These are phyloP conservation scores for Nemania diffusa DNA, from an alignment of 2,329 filamentous ascomycete genomes.

Conservation along the genomic window DNA sequence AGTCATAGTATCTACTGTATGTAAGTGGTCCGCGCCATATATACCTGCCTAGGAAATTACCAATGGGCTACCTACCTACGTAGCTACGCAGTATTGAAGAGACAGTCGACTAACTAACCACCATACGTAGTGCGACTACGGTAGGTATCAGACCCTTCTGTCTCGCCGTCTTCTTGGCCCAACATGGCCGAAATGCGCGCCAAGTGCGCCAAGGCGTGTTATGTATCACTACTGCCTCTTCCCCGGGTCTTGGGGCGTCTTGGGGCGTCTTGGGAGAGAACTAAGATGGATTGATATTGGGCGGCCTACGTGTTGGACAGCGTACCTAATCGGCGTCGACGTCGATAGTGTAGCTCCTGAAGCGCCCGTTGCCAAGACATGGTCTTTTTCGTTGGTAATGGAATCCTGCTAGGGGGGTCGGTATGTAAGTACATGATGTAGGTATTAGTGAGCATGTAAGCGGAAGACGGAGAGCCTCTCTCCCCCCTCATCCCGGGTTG, in stretches of 20 bases:
- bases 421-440: too few species aligned
- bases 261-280: conserved; percentile 27
- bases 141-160: conserved; percentile 30
- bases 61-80: neutral
- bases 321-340: conserved; percentile 27
- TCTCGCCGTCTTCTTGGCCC: conserved; percentile 36
- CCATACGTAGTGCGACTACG: too few species aligned
- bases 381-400: conserved; percentile 29
- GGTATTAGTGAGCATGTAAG: conserved; percentile 19
- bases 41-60: conserved; percentile 11
- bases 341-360: conserved; percentile 4
- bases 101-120: too few species aligned
- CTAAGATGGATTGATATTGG: conserved; percentile 1
- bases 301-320: conserved; percentile 28
- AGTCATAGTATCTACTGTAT: neutral
- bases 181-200: conserved; percentile 40
- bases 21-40: neutral
- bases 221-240: conserved; percentile 41
- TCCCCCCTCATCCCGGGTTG: conserved; percentile 1
- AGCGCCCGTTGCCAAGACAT: conserved; percentile 31
- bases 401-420: conserved; percentile 15
- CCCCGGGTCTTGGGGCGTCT: conserved; percentile 38
- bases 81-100: neutral
- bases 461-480: conserved; percentile 3
- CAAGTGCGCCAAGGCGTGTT: conserved; percentile 46